Evolutionary conservation across 2,329 filamentous ascomycete species (phyloP).

Genomic region (Fusarium stilboides): DNA sequence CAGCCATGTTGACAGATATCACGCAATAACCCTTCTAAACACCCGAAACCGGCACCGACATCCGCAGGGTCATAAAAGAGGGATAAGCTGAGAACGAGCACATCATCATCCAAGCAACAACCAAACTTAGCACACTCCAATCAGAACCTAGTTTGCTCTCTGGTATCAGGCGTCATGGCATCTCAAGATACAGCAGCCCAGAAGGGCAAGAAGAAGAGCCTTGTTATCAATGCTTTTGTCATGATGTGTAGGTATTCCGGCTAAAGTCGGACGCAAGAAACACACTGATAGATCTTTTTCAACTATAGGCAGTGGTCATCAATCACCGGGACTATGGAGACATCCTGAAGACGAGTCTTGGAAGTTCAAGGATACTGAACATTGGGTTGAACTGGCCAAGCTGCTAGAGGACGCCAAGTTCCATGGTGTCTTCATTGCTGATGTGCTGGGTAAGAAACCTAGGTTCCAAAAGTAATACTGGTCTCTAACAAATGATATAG

Average conservation of each 20-base stretch:
- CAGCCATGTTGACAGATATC: slow-evolving; percentile 39
- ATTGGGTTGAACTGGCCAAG: slow-evolving; percentile 74
- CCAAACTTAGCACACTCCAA: slow-evolving; percentile 4
- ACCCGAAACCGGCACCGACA: slow-evolving; percentile 8
- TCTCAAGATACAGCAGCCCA: slow-evolving; percentile 25
- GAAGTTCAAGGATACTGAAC: slow-evolving; percentile 71
- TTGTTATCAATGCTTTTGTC: slow-evolving; percentile 62
- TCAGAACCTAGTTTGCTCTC: neutral
- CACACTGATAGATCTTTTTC: slow-evolving; percentile 23
- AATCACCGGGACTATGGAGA: slow-evolving; percentile 67
- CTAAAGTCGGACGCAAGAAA: neutral
- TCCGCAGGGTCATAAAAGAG: slow-evolving; percentile 28
- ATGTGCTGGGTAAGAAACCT: slow-evolving; percentile 67
- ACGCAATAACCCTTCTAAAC: slow-evolving; percentile 33
- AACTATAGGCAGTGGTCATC: slow-evolving; percentile 59
- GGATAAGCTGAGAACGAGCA: slow-evolving; percentile 11
- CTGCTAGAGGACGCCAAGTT: slow-evolving; percentile 74
- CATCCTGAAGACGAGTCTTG: slow-evolving; percentile 76
- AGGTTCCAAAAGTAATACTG: accelerated
- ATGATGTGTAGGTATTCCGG: slow-evolving; percentile 54
- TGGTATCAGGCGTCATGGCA: slow-evolving; percentile 27
- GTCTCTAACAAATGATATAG: slow-evolving; percentile 48
- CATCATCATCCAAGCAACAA: slow-evolving; percentile 4
- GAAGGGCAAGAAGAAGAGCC: slow-evolving; percentile 54
- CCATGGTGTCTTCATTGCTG: slow-evolving; percentile 77